phyloP scores from a whole-genome alignment of 306 rosid species.

The Prosopis cineraria region DNA sequence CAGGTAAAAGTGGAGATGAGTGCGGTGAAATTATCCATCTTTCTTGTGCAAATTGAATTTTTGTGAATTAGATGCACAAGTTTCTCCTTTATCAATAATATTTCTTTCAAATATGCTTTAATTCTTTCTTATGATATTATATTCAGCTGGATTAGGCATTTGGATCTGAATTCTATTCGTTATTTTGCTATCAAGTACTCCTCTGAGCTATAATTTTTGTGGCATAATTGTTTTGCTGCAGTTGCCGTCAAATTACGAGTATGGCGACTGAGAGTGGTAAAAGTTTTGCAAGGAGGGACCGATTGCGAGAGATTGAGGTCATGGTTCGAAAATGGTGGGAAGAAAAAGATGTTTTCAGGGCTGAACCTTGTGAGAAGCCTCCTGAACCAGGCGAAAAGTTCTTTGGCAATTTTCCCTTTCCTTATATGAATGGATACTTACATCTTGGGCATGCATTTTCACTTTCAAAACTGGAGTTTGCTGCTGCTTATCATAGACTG shows the following conservation, averaged over 20 bases:
- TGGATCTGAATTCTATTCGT: conserved; percentile 11
- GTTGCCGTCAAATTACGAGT: conserved; percentile 45
- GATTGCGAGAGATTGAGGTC: conserved; percentile 68
- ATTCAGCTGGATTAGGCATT: neutral
- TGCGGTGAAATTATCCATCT: neutral
- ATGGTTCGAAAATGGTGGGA: conserved; percentile 84
- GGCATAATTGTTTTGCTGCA: conserved; percentile 29
- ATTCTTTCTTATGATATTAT: neutral
- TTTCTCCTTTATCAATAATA: neutral
- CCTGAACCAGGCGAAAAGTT: conserved; percentile 76
- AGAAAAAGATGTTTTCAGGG: conserved; percentile 65
- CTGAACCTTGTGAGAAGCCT: conserved; percentile 65
- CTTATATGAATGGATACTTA: conserved; percentile 88
- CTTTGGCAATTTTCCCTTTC: conserved; percentile 91
- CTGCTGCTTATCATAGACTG: conserved; percentile 81
- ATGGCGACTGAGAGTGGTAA: conserved; percentile 77
- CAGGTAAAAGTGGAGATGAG: neutral
- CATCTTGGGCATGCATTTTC: conserved; percentile 92
- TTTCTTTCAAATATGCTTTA: neutral
- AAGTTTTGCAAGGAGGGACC: conserved; percentile 82
- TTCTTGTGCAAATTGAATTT: neutral
- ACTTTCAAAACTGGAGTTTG: conserved; percentile 77
- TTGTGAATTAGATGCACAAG: neutral
- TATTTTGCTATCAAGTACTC: neutral
- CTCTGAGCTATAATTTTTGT: neutral